Evolutionary conservation across 768 basidiomycete species (phyloP).

Genomic region (Dioszegia hungarica): DNA sequence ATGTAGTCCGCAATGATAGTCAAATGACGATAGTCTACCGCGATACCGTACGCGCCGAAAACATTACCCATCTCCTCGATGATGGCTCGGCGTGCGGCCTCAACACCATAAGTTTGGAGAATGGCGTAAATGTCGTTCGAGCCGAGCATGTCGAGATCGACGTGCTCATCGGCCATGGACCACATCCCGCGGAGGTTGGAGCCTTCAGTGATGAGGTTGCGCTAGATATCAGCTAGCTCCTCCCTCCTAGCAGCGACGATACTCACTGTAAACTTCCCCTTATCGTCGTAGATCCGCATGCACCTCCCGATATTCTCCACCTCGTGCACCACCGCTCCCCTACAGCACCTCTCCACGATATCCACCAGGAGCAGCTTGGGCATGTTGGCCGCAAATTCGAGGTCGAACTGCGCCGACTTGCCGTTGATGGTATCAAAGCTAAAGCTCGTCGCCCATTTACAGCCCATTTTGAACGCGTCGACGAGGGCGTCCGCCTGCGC

Average conservation of each 20-base stretch:
- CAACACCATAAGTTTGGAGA: slow-evolving; percentile 87
- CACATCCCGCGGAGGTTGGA: slow-evolving; percentile 89
- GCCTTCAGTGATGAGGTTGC: slow-evolving; percentile 79
- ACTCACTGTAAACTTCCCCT: slow-evolving; percentile 47
- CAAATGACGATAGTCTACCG: slow-evolving; percentile 86
- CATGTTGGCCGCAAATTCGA: slow-evolving; percentile 83
- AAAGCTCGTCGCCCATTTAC: slow-evolving; percentile 69
- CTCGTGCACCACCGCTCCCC: slow-evolving; percentile 78
- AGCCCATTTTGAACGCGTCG: slow-evolving; percentile 52
- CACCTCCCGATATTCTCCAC: slow-evolving; percentile 83
- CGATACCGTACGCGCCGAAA: slow-evolving; percentile 92
- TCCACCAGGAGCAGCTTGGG: slow-evolving; percentile 92
- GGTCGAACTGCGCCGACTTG: slow-evolving; percentile 65
- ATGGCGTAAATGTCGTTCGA: slow-evolving; percentile 95
- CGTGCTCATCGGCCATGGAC: slow-evolving; percentile 55
- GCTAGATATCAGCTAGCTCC: slow-evolving; percentile 7
- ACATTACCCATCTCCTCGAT: slow-evolving; percentile 82
- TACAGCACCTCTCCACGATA: slow-evolving; percentile 80
- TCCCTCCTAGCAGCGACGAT: neutral
- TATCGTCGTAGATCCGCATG: slow-evolving; percentile 48
- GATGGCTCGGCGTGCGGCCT: slow-evolving; percentile 88
- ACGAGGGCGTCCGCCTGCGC: slow-evolving; percentile 40
- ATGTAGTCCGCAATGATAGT: slow-evolving; percentile 99
- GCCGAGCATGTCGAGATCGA: slow-evolving; percentile 75
- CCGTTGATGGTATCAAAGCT: slow-evolving; percentile 56